These are phyloP conservation scores for Sporisorium sorghi DNA, from an alignment of 1,284 basidiomycete species.

Conservation along the genomic window DNA sequence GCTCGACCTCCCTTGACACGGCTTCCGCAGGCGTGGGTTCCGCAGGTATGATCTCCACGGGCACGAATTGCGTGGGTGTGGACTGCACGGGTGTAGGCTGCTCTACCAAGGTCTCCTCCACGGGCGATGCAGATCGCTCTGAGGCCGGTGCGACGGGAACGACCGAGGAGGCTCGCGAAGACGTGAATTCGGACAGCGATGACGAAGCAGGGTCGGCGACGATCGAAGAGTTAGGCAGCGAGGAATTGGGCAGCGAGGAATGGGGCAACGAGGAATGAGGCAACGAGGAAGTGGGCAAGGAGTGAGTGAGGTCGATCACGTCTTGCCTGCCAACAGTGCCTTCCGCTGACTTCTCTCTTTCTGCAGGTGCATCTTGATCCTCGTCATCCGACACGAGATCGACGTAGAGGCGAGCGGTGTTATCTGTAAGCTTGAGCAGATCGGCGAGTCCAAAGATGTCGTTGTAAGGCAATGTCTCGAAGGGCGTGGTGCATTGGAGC, in stretches of 20 bases:
- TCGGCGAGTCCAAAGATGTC: conserved; percentile 45
- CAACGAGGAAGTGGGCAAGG: conserved; percentile 3
- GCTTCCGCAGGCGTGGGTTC: not conserved
- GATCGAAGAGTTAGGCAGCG: conserved; percentile 10
- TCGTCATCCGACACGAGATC: conserved; percentile 47
- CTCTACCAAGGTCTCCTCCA: not conserved
- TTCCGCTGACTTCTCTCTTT: not conserved
- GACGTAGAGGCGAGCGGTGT: conserved; percentile 29
- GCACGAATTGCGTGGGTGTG: not conserved
- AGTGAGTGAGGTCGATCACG: not conserved
- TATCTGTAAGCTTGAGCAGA: conserved; percentile 28
- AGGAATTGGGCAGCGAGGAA: conserved; percentile 6
- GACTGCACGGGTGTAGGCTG: not conserved
- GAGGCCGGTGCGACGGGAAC: not conserved
- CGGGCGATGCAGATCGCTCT: conserved; percentile 2
- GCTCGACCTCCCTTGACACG: not conserved
- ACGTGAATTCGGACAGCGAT: not conserved
- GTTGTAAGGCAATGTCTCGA: conserved; percentile 47
- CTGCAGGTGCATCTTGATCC: not conserved
- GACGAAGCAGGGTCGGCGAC: conserved; percentile 18
- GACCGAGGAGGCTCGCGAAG: conserved; percentile 8
- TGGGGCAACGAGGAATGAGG: conserved; percentile 8
- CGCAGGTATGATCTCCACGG: not conserved
- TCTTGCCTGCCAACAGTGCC: not conserved
- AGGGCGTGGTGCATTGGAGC: conserved; percentile 32